phyloP scores from a whole-genome alignment of 2,329 filamentous ascomycete genomes.

The Fusarium piperis region DNA sequence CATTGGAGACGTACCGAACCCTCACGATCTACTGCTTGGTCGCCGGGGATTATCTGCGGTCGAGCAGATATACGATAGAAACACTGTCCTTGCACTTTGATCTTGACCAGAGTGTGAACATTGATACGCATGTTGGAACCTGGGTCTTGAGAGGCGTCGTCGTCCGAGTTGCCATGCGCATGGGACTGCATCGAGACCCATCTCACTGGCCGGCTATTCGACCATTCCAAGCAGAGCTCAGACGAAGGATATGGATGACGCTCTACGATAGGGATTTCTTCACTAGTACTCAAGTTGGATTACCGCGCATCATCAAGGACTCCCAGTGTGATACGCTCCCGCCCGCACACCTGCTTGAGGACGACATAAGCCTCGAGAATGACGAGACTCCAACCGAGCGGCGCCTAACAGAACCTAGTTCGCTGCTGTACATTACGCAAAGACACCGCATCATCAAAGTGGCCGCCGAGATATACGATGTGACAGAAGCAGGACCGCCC shows the following conservation, averaged over 20 bases:
- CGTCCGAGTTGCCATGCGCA: conserved; percentile 27
- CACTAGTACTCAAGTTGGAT: conserved; percentile 28
- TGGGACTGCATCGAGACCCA: conserved; percentile 29
- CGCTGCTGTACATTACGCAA: conserved; percentile 4
- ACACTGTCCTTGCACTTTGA: conserved; percentile 28
- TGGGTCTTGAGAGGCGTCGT: conserved; percentile 30
- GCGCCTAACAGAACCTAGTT: conserved; percentile 2
- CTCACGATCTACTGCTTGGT: conserved; percentile 31
- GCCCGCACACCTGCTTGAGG: conserved; percentile 5
- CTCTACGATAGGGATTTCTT: conserved; percentile 35
- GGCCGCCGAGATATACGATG: conserved; percentile 15
- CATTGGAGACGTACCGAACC: conserved; percentile 18
- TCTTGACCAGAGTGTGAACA: conserved; percentile 22
- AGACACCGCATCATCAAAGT: conserved; percentile 6
- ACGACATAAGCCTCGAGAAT: neutral
- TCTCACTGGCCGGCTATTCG: conserved; percentile 29
- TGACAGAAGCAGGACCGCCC: neutral
- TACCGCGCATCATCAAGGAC: conserved; percentile 33
- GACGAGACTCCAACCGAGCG: neutral
- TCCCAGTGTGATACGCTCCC: conserved; percentile 23
- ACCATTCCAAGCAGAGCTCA: conserved; percentile 26
- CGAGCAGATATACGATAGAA: conserved; percentile 27
- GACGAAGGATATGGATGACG: conserved; percentile 24
- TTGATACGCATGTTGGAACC: conserved; percentile 15
- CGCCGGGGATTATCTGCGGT: conserved; percentile 27